phyloP scores from a whole-genome alignment of 306 rosid species.

The Ormosia semicastrata region DNA sequence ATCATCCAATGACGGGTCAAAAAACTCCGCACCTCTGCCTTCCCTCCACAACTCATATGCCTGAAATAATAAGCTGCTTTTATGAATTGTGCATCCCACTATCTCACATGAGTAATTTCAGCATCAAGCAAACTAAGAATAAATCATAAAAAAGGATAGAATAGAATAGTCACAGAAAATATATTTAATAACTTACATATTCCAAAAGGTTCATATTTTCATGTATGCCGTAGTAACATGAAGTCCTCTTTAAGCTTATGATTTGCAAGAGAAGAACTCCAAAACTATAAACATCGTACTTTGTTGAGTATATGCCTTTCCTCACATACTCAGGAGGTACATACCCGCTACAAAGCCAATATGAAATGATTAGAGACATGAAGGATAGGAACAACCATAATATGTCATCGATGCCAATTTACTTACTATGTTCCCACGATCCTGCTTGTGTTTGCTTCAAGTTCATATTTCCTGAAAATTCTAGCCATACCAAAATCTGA shows the following conservation, averaged over 20 bases:
- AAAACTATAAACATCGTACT: slow-evolving; percentile 45
- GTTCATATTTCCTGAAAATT: slow-evolving; percentile 52
- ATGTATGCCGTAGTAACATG: slow-evolving; percentile 40
- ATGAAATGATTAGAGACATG: slow-evolving; percentile 8
- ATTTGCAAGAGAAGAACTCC: slow-evolving; percentile 64
- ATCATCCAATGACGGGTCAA: slow-evolving; percentile 56
- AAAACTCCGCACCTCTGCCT: slow-evolving; percentile 45
- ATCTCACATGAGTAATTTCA: neutral
- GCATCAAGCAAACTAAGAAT: neutral
- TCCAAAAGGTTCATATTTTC: slow-evolving; percentile 54
- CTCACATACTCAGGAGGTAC: slow-evolving; percentile 63
- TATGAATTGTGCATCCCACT: neutral
- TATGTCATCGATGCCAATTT: neutral
- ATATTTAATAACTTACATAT: slow-evolving; percentile 38
- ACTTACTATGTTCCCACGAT: slow-evolving; percentile 70
- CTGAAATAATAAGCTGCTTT: slow-evolving; percentile 12
- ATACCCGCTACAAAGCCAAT: slow-evolving; percentile 47
- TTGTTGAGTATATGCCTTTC: slow-evolving; percentile 59
- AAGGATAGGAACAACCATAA: neutral
- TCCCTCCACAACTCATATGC: slow-evolving; percentile 60
- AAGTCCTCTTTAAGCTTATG: slow-evolving; percentile 55
- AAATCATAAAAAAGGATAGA: neutral
- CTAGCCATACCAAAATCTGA: slow-evolving; percentile 76
- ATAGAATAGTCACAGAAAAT: neutral
- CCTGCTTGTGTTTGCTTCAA: slow-evolving; percentile 59